These are phyloP conservation scores for Ogataea pini DNA, from an alignment of 805 yeast genomes.

Conservation along the genomic window DNA sequence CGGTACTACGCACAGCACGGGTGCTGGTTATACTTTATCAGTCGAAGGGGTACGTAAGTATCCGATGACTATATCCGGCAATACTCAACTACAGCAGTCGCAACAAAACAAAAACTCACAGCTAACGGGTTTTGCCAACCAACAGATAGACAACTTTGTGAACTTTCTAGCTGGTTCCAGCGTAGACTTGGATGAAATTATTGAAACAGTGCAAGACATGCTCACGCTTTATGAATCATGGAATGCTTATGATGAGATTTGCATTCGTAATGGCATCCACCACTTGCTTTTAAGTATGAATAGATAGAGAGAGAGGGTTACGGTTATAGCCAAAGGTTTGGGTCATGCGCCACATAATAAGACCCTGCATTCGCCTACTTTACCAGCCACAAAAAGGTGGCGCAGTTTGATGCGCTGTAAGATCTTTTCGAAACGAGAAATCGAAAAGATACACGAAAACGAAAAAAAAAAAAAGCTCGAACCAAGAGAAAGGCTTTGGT, in stretches of 20 bases:
- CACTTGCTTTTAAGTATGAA: conserved; percentile 31
- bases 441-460: conserved; percentile 10
- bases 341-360: conserved; percentile 8
- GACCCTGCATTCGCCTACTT: conserved; percentile 4
- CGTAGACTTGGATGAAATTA: conserved; percentile 72
- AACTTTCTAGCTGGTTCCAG: conserved; percentile 73
- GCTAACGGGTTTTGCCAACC: conserved; percentile 18
- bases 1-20: background rate
- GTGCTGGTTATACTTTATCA: background rate
- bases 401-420: conserved; percentile 5
- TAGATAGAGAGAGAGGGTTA: conserved; percentile 11
- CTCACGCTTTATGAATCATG: conserved; percentile 80
- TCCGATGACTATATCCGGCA: conserved; percentile 4
- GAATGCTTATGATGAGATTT: conserved; percentile 78
- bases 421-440: conserved; percentile 5
- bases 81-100: background rate
- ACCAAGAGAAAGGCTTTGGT: background rate
- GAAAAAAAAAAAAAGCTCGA: conserved; percentile 1
- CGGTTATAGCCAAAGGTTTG: background rate
- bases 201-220: conserved; percentile 82
- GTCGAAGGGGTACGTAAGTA: conserved; percentile 9
- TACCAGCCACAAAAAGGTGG: conserved; percentile 2
- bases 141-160: conserved; percentile 56
- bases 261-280: conserved; percentile 51
- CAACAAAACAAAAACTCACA: conserved; percentile 4